phyloP scores from a whole-genome alignment of 1,284 basidiomycete genomes.

The Moesziomyces globuligerus region DNA sequence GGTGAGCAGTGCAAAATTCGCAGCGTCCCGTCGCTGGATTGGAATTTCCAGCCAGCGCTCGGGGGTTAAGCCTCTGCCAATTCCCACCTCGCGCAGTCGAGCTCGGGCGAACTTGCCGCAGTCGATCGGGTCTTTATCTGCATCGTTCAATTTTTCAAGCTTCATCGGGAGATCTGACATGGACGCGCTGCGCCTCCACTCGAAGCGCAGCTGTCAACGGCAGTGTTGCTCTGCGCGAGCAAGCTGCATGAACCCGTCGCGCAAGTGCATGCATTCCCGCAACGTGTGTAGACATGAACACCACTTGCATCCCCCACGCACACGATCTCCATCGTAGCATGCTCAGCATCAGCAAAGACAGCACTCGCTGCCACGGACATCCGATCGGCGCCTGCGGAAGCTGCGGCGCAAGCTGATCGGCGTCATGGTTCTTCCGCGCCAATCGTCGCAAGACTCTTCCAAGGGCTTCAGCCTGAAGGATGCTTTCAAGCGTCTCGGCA shows the following conservation, averaged over 20 bases:
- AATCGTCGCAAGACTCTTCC: neutral
- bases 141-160: neutral
- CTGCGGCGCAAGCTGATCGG: neutral
- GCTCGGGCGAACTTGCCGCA: slow-evolving; percentile 40
- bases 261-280: too few relatives aligned
- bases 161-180: neutral
- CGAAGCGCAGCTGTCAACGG: too few relatives aligned
- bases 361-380: slow-evolving; percentile 3
- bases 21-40: neutral
- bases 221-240: too few relatives aligned
- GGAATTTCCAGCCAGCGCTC: too few relatives aligned
- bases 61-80: slow-evolving; percentile 3
- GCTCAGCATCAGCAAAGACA: too few relatives aligned
- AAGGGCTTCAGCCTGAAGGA: neutral
- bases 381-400: slow-evolving; percentile 15
- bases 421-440: neutral
- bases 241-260: too few relatives aligned
- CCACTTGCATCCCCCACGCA: too few relatives aligned
- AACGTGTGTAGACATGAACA: too few relatives aligned
- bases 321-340: too few relatives aligned
- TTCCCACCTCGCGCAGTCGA: neutral
- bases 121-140: slow-evolving; percentile 10
- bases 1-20: neutral
- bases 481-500: neutral
- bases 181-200: slow-evolving; percentile 17